Evolutionary conservation across 2,329 filamentous ascomycete genomes (phyloP), one percentile per base, ranked within the genome.

Genomic region (Aspergillus brunneoviolaceus): DNA sequence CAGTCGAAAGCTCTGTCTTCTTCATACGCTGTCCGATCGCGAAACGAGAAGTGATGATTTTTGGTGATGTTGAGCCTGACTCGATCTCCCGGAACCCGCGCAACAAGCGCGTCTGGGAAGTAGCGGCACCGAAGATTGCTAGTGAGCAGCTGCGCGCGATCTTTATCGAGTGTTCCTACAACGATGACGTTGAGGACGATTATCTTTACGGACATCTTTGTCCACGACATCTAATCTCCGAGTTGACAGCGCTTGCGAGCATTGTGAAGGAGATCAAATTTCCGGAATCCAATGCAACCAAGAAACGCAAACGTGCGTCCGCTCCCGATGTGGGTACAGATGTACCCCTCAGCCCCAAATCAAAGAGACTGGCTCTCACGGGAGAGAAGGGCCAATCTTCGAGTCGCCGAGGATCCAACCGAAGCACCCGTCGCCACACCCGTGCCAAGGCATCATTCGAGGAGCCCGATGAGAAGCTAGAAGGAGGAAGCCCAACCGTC

Each of bases 91-190:
- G 94, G 2, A 89, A 86, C 1, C 92, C 94, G 1, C 87, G 93
- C 25, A 98, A 95, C 65, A 79, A 84, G n/a, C 81, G 82, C 14
- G 87, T 99, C 14, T 99, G 95, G 95, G 84, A 86, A 65, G 90
- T 95, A 70, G 94, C 94, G 0, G 94, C 93, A 0, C 89, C 89
- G 9, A 96, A 96, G 72, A 87, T 99, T 27, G 89, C 82, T 0
- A 78, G 82, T 0, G 91, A 91, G 1, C 81, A 84, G 4, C 82
- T 99, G 0, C 84, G 83, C 0, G 94, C 89, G 11, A 89, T 99
- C 12, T 94, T 98, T 71, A 96, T 99, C 67, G 95, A 99, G 79
- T 98, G 94, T 75, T 96, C 91, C 63, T 99, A 94, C 74, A 90
- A 92, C 62, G 89, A 97, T 73, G 85, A 85, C 7, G 89, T 92